Evolutionary conservation across 1,284 basidiomycete genomes (phyloP).

Genomic region (Paramarasmius palmivorus): DNA sequence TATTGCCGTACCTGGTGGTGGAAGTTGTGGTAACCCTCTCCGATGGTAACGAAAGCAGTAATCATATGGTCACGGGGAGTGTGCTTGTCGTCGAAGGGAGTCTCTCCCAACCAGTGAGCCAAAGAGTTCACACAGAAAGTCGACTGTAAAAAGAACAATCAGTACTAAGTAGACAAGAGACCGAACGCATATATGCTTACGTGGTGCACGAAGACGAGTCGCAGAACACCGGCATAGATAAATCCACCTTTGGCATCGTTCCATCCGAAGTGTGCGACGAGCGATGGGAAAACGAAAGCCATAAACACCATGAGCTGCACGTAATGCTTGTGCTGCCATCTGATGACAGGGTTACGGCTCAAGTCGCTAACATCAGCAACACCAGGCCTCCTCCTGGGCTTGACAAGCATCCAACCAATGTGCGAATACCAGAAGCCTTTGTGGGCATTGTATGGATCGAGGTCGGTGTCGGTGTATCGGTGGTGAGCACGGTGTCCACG

Average conservation of each 20-base stretch:
- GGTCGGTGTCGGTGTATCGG: slow-evolving; percentile 93
- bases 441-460: slow-evolving; percentile 93
- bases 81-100: slow-evolving; percentile 94
- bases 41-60: slow-evolving; percentile 86
- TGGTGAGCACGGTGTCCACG: slow-evolving; percentile 93
- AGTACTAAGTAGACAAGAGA: not conserved
- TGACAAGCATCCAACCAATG: slow-evolving; percentile 92
- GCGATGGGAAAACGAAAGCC: slow-evolving; percentile 75
- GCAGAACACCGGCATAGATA: slow-evolving; percentile 83
- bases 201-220: slow-evolving; percentile 88
- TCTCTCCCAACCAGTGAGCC: slow-evolving; percentile 91
- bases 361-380: slow-evolving; percentile 88
- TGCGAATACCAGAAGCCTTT: slow-evolving; percentile 82
- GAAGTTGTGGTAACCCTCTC: slow-evolving; percentile 97
- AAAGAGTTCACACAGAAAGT: slow-evolving; percentile 96
- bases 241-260: slow-evolving; percentile 84
- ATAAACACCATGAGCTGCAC: slow-evolving; percentile 69
- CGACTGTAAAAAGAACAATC: slow-evolving; percentile 47
- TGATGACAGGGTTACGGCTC: slow-evolving; percentile 73
- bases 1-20: slow-evolving; percentile 58
- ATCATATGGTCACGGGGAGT: slow-evolving; percentile 88
- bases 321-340: slow-evolving; percentile 89
- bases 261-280: slow-evolving; percentile 82
- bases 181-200: slow-evolving; percentile 41
- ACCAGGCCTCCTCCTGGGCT: slow-evolving; percentile 86